Evolutionary conservation across 495 filamentous ascomycete genomes (phyloP).

Genomic region (Daldinia childiae): DNA sequence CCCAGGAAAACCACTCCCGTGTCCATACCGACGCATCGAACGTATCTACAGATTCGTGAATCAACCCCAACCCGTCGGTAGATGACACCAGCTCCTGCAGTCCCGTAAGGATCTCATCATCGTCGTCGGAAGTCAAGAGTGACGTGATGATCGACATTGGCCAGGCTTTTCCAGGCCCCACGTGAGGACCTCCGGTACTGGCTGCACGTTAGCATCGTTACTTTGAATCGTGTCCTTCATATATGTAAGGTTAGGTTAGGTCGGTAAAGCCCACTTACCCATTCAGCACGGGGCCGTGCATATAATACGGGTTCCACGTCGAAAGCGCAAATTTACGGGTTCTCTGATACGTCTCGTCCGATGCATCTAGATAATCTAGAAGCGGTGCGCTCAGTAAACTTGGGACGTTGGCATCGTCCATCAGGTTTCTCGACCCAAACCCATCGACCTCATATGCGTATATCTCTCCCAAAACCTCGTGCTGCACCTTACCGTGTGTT

Average conservation of each 20-base stretch:
- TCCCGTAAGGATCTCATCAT: slow-evolving; percentile 60
- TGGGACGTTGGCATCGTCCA: slow-evolving; percentile 74
- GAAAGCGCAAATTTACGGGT: slow-evolving; percentile 65
- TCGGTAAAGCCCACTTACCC: slow-evolving; percentile 54
- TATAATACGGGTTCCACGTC: slow-evolving; percentile 67
- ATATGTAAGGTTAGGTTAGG: neutral
- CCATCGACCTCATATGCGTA: slow-evolving; percentile 72
- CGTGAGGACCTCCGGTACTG: slow-evolving; percentile 71
- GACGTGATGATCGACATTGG: slow-evolving; percentile 67
- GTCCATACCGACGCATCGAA: slow-evolving; percentile 53
- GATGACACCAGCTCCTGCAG: slow-evolving; percentile 61
- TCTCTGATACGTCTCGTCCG: slow-evolving; percentile 62
- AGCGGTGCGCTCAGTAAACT: slow-evolving; percentile 65
- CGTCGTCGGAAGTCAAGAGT: slow-evolving; percentile 64
- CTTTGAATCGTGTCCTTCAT: slow-evolving; percentile 52
- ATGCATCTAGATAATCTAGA: slow-evolving; percentile 59
- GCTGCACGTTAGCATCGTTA: slow-evolving; percentile 29
- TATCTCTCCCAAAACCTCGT: slow-evolving; percentile 58
- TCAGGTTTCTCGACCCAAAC: slow-evolving; percentile 68
- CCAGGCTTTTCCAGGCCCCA: slow-evolving; percentile 63
- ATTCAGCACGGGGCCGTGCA: slow-evolving; percentile 64
- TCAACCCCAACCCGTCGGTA: slow-evolving; percentile 61
- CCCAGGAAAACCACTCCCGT: slow-evolving; percentile 68
- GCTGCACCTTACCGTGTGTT: slow-evolving; percentile 58
- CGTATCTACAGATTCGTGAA: slow-evolving; percentile 52